Evolutionary conservation across 2,329 filamentous ascomycete species (phyloP).

Genomic region (Aureobasidium sp.): DNA sequence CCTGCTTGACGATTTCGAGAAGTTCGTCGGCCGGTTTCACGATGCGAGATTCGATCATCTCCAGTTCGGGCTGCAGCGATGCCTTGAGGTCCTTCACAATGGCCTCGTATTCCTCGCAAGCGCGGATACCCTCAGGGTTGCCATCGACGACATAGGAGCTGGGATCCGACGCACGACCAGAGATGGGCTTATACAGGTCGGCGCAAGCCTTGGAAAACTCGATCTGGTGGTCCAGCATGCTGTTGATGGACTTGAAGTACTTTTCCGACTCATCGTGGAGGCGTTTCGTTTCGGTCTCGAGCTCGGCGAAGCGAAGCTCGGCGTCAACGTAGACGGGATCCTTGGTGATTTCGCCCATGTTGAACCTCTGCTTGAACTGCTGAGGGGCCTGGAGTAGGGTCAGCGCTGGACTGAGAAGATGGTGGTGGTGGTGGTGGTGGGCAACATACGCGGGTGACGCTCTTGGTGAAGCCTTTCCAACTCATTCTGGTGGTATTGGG

Average conservation of each 20-base stretch:
- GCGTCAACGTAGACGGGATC: conserved; percentile 92
- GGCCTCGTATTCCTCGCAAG: conserved; percentile 91
- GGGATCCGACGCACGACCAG: conserved; percentile 88
- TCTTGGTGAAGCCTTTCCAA: conserved; percentile 93
- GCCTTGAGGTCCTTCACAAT: conserved; percentile 87
- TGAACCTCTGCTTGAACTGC: conserved; percentile 84
- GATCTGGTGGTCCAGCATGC: conserved; percentile 95
- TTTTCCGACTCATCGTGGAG: conserved; percentile 95
- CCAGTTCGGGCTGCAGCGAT: conserved; percentile 80
- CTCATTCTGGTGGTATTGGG: conserved; percentile 56
- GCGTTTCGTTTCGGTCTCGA: conserved; percentile 93
- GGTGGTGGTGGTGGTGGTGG: conserved; percentile 51
- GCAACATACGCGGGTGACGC: conserved; percentile 65
- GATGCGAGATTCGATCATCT: conserved; percentile 91
- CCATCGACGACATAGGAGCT: conserved; percentile 72
- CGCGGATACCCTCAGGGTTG: conserved; percentile 85
- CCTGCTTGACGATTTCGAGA: conserved; percentile 88
- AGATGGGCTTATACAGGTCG: conserved; percentile 97
- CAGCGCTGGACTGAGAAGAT: conserved; percentile 69
- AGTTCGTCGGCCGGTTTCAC: conserved; percentile 91
- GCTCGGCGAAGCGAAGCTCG: conserved; percentile 85
- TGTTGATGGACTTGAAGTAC: conserved; percentile 96
- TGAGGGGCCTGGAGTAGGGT: conserved; percentile 62
- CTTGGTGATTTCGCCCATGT: conserved; percentile 90
- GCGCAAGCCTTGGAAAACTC: conserved; percentile 94